These are phyloP conservation scores for Paecilomyces formosus DNA, from an alignment of 2,329 filamentous ascomycete genomes.

Conservation along the genomic window DNA sequence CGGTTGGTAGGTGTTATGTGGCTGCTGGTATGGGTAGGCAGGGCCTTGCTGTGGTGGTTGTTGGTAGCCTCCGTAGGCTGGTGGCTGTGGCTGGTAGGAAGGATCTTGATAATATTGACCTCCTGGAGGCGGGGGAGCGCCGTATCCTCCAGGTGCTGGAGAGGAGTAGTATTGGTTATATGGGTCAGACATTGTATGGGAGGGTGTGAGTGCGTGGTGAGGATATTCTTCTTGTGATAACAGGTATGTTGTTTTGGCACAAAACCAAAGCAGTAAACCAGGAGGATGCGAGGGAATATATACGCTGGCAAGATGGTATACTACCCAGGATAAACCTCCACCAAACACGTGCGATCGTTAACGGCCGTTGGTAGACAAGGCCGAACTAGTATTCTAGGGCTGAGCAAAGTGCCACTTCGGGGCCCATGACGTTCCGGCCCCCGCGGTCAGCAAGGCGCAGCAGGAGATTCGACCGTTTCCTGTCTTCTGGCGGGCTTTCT, in stretches of 20 bases:
- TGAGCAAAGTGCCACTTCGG: not conserved
- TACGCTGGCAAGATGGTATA: not conserved
- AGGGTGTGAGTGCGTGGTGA: not conserved
- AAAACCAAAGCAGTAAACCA: not conserved
- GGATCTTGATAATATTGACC: conserved; percentile 14
- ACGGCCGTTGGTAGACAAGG: not conserved
- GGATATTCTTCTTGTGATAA: not conserved
- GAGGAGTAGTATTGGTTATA: conserved; percentile 38
- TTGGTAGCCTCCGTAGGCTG: conserved; percentile 12
- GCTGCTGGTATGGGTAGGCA: conserved; percentile 20
- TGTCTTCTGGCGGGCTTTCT: not conserved
- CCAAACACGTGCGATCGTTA: not conserved
- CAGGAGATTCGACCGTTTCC: not conserved
- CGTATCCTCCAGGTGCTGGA: conserved; percentile 13
- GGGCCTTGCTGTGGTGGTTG: conserved; percentile 23
- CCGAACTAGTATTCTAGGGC: not conserved
- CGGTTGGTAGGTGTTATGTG: conserved; percentile 17
- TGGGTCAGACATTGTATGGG: conserved; percentile 43
- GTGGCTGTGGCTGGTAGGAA: conserved; percentile 5
- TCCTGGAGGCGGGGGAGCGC: conserved; percentile 18
- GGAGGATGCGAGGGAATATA: not conserved
- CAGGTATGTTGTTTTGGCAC: not conserved
- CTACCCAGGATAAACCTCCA: not conserved
- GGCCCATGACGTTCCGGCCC: not conserved
- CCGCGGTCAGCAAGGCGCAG: not conserved